Evolutionary conservation across 2,329 filamentous ascomycete genomes (phyloP).

Genomic region (Fusarium temperatum): DNA sequence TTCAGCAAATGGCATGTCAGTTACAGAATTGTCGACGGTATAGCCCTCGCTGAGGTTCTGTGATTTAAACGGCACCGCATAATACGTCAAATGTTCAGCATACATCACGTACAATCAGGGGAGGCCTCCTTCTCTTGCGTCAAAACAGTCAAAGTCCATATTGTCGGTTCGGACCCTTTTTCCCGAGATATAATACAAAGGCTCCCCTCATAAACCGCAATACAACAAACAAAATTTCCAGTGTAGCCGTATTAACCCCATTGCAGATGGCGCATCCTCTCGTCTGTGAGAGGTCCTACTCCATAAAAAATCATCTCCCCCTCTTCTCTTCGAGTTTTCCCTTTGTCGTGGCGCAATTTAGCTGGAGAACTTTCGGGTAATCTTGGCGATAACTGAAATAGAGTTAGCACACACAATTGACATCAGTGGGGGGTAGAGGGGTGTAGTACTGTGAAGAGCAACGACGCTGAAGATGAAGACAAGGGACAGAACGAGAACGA

Average conservation of each 20-base stretch:
- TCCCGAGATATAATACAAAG: conserved; percentile 47
- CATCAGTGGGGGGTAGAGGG: not conserved
- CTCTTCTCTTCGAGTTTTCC: conserved; percentile 1
- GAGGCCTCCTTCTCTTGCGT: not conserved
- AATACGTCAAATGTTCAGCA: not conserved
- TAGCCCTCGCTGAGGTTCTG: not conserved
- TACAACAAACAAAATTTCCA: conserved; percentile 43
- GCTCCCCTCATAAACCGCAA: conserved; percentile 41
- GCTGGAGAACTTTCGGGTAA: conserved; percentile 86
- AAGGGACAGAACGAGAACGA: conserved; percentile 93
- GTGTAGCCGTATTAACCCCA: conserved; percentile 40
- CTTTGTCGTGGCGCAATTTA: conserved; percentile 48
- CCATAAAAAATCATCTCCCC: conserved; percentile 32
- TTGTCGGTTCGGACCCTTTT: conserved; percentile 41
- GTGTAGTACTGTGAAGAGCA: conserved; percentile 86
- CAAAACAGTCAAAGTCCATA: conserved; percentile 39
- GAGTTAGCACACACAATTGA: conserved; percentile 32
- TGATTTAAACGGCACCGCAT: not conserved
- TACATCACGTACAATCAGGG: not conserved
- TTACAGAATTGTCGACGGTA: not conserved
- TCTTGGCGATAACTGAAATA: conserved; percentile 85
- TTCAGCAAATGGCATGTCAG: not conserved
- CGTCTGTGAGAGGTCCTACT: conserved; percentile 30
- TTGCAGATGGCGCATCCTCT: conserved; percentile 37
- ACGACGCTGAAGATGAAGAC: conserved; percentile 99